Base-by-base conservation (phyloP, 2,329 filamentous ascomycete species). In the Arachnomyces sp. region DNA sequence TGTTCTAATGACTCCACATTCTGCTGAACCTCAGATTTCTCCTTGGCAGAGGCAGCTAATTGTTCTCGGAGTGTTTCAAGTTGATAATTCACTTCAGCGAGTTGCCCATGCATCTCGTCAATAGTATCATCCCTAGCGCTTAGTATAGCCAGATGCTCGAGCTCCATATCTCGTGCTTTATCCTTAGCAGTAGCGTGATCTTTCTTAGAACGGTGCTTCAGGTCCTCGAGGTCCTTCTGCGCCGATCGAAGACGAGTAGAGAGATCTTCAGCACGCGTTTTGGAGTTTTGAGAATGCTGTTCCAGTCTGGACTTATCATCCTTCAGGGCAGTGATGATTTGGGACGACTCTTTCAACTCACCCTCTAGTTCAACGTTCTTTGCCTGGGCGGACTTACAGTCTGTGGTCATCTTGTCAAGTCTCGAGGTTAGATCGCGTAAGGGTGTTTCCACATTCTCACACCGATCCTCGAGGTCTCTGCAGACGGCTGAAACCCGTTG, bases 401-500 rank as follows among this genome's bases (percentile, higher is more conserved):
- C 56, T 0, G 56, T 43, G 14, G 56, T 56, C 2, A 69, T 42
- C 7, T 50, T 47, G 7, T 56, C 44, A 3, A 66, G 53, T 41
- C 65, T 52, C 40, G 54, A 49, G 34, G 55, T 53, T 4, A 50
- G 72, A 12, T 59, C 56, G 3, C 65, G 64, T 9, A 80, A 59
- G 4, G 77, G 77, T 36, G 64, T 64, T 55, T 80, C 77, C 2
- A 73, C 63, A 25, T 66, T 67, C 28, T 71, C 65, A 50, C 77
- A 80, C 6, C 77, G 68, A 7, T 57, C 59, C 48, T 80, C 77
- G 1, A 80, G 60, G 41, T 77, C 74, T 16, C 67, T 64, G 49
- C 75, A 79, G 9, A 74, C 68, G 28, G 72, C 65, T 12, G 68
- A 63, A 12, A 80, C 68, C 14, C 70, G 64, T 7, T 64, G 60